A percentile compares a stretch with the other conserved stretches of the same genome.
These are phyloP conservation scores for Suhomyces bolitotheri DNA, from an alignment of 1,139 yeast genomes.

Conservation along the genomic window DNA sequence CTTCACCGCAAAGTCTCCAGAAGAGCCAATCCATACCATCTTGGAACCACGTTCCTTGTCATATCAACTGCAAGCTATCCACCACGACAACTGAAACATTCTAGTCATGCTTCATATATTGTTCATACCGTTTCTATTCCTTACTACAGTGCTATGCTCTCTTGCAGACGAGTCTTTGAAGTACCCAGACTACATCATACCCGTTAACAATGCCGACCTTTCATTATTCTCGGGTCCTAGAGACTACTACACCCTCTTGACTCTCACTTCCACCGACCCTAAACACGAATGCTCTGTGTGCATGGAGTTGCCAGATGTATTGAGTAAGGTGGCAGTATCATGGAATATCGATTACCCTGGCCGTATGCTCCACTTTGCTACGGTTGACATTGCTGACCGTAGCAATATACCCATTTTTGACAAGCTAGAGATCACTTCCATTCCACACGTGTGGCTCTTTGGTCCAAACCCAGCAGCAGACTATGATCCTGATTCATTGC, in stretches of 20 bases:
- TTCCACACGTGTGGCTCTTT: slow-evolving; percentile 66
- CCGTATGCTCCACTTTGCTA: slow-evolving; percentile 45
- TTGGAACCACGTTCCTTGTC: too few species aligned
- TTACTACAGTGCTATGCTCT: not conserved
- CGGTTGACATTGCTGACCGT: slow-evolving; percentile 51
- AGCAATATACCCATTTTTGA: slow-evolving; percentile 37
- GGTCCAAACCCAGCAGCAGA: slow-evolving; percentile 44
- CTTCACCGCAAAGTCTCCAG: too few species aligned
- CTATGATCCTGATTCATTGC: slow-evolving; percentile 16
- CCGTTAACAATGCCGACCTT: slow-evolving; percentile 32
- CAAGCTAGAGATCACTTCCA: slow-evolving; percentile 42
- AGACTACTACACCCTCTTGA: slow-evolving; percentile 43
- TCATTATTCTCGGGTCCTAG: slow-evolving; percentile 35
- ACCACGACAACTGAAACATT: too few species aligned
- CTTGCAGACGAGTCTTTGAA: not conserved
- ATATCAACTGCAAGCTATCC: too few species aligned
- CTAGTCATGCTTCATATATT: too few species aligned
- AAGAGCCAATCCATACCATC: too few species aligned
- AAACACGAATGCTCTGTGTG: slow-evolving; percentile 46
- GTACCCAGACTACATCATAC: slow-evolving; percentile 27
- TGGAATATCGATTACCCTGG: slow-evolving; percentile 46
- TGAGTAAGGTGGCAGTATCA: slow-evolving; percentile 41
- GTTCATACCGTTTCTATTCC: not conserved
- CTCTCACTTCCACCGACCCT: slow-evolving; percentile 44
- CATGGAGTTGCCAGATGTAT: slow-evolving; percentile 36